Evolutionary conservation across 78 protist species (phyloP).

Genomic region (Planoprotostelium fungivorum): DNA sequence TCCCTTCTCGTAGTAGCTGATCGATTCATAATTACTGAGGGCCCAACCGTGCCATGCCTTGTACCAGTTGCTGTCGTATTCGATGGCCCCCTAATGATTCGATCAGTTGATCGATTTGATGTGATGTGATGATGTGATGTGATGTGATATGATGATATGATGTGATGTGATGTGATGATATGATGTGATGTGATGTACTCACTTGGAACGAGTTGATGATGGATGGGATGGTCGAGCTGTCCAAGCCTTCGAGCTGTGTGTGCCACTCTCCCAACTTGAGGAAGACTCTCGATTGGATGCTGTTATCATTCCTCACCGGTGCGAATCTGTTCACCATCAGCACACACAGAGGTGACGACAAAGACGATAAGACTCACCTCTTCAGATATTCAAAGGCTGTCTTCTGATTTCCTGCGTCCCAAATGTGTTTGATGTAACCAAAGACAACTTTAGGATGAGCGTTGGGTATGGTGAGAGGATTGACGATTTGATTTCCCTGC

Average conservation of each 20-base stretch:
- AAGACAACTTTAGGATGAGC: slow-evolving; percentile 72
- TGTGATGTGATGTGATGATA: no score
- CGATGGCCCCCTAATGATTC: slow-evolving; percentile 73
- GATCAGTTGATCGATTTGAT: no score
- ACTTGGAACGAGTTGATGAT: slow-evolving; percentile 41
- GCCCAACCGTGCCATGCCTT: slow-evolving; percentile 97
- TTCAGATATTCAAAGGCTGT: slow-evolving; percentile 26
- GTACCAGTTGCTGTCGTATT: slow-evolving; percentile 78
- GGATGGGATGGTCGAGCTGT: slow-evolving; percentile 38
- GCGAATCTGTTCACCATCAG: slow-evolving; percentile 31
- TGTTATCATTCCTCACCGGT: background rate
- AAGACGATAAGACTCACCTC: slow-evolving; percentile 15
- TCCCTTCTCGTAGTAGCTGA: slow-evolving; percentile 62
- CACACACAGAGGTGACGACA: slow-evolving; percentile 25
- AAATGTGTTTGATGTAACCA: slow-evolving; percentile 82
- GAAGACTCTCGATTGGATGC: slow-evolving; percentile 62
- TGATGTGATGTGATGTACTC: no score
- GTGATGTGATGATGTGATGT: no score
- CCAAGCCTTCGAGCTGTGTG: slow-evolving; percentile 17
- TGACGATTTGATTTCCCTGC: background rate
- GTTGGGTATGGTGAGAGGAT: slow-evolving; percentile 36
- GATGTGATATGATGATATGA: no score
- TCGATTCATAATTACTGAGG: slow-evolving; percentile 74
- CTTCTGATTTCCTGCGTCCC: slow-evolving; percentile 66
- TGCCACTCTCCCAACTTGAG: slow-evolving; percentile 84